phyloP scores from a whole-genome alignment of 2,329 filamentous ascomycete genomes.

The Colletotrichum sp. region DNA sequence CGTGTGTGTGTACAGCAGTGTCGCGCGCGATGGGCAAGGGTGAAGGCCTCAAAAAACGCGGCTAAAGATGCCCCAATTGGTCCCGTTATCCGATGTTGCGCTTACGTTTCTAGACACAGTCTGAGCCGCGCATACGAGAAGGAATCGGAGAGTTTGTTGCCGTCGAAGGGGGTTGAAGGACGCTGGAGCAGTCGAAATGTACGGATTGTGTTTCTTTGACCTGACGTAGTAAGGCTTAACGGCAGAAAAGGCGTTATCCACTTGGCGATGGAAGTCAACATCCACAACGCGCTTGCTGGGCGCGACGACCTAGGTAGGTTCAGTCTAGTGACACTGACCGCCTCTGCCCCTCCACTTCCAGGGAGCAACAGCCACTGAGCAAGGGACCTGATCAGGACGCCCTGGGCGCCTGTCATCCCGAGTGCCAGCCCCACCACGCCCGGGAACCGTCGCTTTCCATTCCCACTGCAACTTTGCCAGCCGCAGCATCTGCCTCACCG shows the following conservation, averaged over 20 bases:
- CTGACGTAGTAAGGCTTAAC: conserved; percentile 19
- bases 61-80: background rate
- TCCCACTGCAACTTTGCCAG: background rate
- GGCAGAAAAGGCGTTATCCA: conserved; percentile 12
- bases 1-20: background rate
- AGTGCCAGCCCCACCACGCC: background rate
- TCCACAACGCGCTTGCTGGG: background rate
- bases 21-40: background rate
- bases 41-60: background rate
- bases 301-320: background rate
- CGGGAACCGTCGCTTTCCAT: background rate
- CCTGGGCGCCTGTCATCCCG: conserved; percentile 5
- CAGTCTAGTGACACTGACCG: background rate
- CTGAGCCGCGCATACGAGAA: background rate
- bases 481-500: background rate
- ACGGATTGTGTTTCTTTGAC: conserved; percentile 17
- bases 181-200: background rate
- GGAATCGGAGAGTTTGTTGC: background rate
- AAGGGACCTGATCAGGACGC: background rate
- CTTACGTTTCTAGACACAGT: background rate
- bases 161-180: background rate
- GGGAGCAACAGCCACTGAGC: background rate
- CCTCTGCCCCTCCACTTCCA: background rate
- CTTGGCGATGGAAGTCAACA: background rate
- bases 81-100: background rate